A percentile compares a stretch with the other conserved stretches of the same genome.
Evolutionary conservation across 2,329 filamentous ascomycete species (phyloP).

Genomic region (Arthrinium puccinioides): DNA sequence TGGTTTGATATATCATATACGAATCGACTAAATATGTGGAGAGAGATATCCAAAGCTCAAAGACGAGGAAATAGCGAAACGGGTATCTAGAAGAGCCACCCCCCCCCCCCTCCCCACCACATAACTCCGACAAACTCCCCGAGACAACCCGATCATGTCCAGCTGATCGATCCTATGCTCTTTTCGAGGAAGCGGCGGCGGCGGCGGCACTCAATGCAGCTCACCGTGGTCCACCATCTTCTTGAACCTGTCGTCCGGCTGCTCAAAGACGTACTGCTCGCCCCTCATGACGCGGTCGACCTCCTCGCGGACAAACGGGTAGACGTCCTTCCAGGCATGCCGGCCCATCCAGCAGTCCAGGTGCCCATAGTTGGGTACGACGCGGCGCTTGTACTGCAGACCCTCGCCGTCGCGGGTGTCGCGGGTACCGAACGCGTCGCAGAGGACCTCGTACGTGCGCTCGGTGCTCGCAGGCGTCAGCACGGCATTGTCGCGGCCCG

Average conservation of each 20-base stretch:
- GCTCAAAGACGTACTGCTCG: conserved; percentile 30
- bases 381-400: conserved; percentile 40
- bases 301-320: conserved; percentile 46
- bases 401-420: conserved; percentile 19
- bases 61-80: too few species aligned
- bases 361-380: conserved; percentile 52
- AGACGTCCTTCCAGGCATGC: conserved; percentile 52
- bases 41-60: too few species aligned
- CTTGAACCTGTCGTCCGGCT: conserved; percentile 36
- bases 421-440: conserved; percentile 39
- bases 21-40: too few species aligned
- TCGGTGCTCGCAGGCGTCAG: conserved; percentile 46
- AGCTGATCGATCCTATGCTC: too few species aligned
- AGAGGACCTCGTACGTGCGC: conserved; percentile 43
- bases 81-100: too few species aligned
- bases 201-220: not conserved
- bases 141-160: too few species aligned
- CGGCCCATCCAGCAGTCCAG: conserved; percentile 57
- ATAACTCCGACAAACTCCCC: too few species aligned
- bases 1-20: too few species aligned
- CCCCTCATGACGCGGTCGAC: conserved; percentile 44
- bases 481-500: conserved; percentile 49
- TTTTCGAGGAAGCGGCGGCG: too few species aligned
- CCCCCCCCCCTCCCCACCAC: too few species aligned
- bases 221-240: conserved; percentile 22